Base-by-base conservation (phyloP, 2,329 filamentous ascomycete genomes). In the Penicillium sp. region DNA sequence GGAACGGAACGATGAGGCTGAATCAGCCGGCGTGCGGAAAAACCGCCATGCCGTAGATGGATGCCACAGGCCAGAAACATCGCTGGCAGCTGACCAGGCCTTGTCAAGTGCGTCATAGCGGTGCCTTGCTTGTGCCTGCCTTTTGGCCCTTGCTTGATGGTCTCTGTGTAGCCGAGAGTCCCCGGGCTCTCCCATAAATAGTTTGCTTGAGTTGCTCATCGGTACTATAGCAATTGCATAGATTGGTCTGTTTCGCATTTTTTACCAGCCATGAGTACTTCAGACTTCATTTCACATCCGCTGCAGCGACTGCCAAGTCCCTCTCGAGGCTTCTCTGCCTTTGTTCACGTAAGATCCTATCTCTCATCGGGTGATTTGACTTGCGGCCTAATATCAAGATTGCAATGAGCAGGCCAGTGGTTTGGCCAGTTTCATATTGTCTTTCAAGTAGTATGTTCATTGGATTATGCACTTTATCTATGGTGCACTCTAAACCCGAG, bases 301-400 rank as follows among this genome's bases (percentile, higher is more conserved):
- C 60, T 75, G 11, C 74, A 76, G 52, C 56, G 67, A 45, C 55
- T 74, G 11, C 42, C 60, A 28, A 74, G 73, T 45, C 73, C 73
- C 9, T 70, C 70, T 12, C 59, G 67, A 43, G 66, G 67, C 3
- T 38, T 72, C 33, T 76, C 73, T 13, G 67, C 71, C 13, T 28
- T 70, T 33, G 56, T 76, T 38, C 72, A 75, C 64, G 72, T 73
- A 53, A 50, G 60, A 46, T 38, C 38, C 28, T 5, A 4, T 8
- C 11, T 32, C n/a, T 7, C 4, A 36, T 48, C 41, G 28, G 29
- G n/a, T 44, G 46, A 36, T 44, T 39, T 28, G 32, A 12, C 33
- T 25, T 26, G 9, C 9, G 25, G 24, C 35, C 35, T 25, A 29
- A 5, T n/a, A 1, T 33, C 49, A 42, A 56, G 56, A 54, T 57